phyloP scores from a whole-genome alignment of 768 basidiomycete species.

The Trametes maxima region DNA sequence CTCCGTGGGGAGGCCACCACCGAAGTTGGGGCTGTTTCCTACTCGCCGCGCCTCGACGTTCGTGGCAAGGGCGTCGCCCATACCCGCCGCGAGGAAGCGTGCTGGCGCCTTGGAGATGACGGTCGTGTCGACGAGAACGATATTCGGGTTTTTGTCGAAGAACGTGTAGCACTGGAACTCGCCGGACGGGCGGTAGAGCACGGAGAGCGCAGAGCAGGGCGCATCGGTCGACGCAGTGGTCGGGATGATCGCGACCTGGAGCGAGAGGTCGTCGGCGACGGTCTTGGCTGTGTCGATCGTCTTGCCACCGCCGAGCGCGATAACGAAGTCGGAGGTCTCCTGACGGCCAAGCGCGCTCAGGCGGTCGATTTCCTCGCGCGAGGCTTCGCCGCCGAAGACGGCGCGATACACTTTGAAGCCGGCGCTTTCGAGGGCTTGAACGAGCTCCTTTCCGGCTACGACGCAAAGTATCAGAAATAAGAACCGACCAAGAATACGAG shows the following conservation, averaged over 20 bases:
- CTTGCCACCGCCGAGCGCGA: constrained; percentile 37
- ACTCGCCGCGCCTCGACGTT: constrained; percentile 34
- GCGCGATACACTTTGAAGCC: constrained; percentile 31
- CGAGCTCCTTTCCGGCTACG: constrained; percentile 33
- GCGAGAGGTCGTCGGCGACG: constrained; percentile 31
- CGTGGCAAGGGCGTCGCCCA: constrained; percentile 37
- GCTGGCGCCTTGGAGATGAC: constrained; percentile 33
- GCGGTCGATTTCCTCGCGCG: constrained; percentile 32
- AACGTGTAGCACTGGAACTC: constrained; percentile 36
- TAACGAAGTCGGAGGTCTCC: constrained; percentile 31
- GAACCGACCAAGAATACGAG: background rate
- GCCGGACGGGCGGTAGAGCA: constrained; percentile 34
- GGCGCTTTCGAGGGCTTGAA: constrained; percentile 25
- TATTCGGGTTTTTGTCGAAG: constrained; percentile 32
- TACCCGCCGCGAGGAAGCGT: constrained; percentile 35
- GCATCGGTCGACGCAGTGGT: constrained; percentile 38
- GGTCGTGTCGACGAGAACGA: constrained; percentile 36
- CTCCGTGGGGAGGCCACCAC: constrained; percentile 33
- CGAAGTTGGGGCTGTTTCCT: constrained; percentile 34
- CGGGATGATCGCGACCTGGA: constrained; percentile 33
- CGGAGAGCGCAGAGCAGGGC: constrained; percentile 37
- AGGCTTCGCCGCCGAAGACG: constrained; percentile 35
- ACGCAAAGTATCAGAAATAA: background rate
- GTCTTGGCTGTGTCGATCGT: constrained; percentile 35
- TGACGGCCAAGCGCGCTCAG: constrained; percentile 24